A percentile compares a stretch with the other conserved stretches of the same genome.
Conservation (phyloP, 148 eudicot species). For the Pharnaceum exiguum region DNA sequence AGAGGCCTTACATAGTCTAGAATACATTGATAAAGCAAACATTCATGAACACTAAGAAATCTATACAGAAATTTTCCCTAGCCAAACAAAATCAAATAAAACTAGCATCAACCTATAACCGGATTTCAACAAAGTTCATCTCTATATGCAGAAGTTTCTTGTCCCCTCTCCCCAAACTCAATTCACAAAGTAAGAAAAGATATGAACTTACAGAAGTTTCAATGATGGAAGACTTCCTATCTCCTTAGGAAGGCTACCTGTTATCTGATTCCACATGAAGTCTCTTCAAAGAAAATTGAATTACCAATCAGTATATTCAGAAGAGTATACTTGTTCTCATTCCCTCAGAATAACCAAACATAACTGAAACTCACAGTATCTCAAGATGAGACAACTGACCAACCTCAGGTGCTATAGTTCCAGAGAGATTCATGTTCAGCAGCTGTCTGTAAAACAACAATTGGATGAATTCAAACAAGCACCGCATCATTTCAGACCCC, state of each 20-base stretch:
- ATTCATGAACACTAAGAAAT: too few relatives aligned
- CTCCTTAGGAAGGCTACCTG: slow-evolving; percentile 79
- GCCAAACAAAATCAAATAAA: too few relatives aligned
- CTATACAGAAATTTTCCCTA: too few relatives aligned
- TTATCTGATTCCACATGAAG: slow-evolving; percentile 81
- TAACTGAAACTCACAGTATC: slow-evolving; percentile 51
- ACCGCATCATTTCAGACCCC: too few relatives aligned
- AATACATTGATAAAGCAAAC: too few relatives aligned
- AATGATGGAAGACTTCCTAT: slow-evolving; percentile 66
- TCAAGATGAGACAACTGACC: slow-evolving; percentile 52
- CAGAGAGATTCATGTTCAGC: slow-evolving; percentile 66
- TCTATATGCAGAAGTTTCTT: too few relatives aligned
- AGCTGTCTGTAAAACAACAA: slow-evolving; percentile 61
- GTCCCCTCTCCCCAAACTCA: too few relatives aligned
- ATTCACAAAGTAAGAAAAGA: slow-evolving; percentile 5
- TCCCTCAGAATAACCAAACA: neutral
- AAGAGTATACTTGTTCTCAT: neutral
- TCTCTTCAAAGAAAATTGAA: slow-evolving; percentile 36
- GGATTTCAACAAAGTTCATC: too few relatives aligned
- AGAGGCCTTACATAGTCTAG: too few relatives aligned
- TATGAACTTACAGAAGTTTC: slow-evolving; percentile 55
- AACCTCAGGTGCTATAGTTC: slow-evolving; percentile 68
- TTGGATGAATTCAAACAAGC: too few relatives aligned
- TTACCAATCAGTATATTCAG: slow-evolving; percentile 3
- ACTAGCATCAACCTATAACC: too few relatives aligned